Percentiles rank a stretch among this genome's conserved stretches.
Evolutionary conservation across 441 rosid genomes (phyloP).

Genomic region (Caryocar brasiliense): DNA sequence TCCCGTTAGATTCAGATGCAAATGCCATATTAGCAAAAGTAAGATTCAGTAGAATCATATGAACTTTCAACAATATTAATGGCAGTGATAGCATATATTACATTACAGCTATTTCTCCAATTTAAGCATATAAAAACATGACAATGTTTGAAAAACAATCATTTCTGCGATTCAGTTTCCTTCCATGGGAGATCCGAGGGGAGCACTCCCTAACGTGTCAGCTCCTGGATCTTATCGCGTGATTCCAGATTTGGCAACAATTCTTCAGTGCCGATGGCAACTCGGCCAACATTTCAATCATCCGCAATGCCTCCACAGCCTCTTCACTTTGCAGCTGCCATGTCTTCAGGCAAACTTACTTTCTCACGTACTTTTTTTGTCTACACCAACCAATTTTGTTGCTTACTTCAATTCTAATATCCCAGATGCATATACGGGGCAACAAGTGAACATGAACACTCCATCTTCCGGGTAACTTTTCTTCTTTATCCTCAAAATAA

Average conservation of each 20-base stretch:
- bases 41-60: too few relatives aligned
- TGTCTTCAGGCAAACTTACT: slow-evolving; percentile 28
- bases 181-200: slow-evolving; percentile 32
- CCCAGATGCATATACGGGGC: slow-evolving; percentile 41
- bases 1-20: too few relatives aligned
- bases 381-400: background rate
- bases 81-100: too few relatives aligned
- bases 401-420: slow-evolving; percentile 7
- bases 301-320: slow-evolving; percentile 20
- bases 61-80: too few relatives aligned
- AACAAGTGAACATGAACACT: slow-evolving; percentile 27
- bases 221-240: slow-evolving; percentile 14
- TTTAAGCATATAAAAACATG: too few relatives aligned
- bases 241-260: slow-evolving; percentile 16
- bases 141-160: background rate
- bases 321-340: slow-evolving; percentile 19
- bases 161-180: slow-evolving; percentile 28
- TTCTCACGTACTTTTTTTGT: background rate
- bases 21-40: too few relatives aligned
- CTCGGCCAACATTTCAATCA: slow-evolving; percentile 29
- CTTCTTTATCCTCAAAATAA: background rate
- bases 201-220: slow-evolving; percentile 25
- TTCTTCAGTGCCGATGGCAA: slow-evolving; percentile 25
- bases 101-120: background rate
- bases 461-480: slow-evolving; percentile 38